Evolutionary conservation across 1,284 basidiomycete species (phyloP), one percentile per base, ranked within the genome.

Genomic region (Waitea zeae): DNA sequence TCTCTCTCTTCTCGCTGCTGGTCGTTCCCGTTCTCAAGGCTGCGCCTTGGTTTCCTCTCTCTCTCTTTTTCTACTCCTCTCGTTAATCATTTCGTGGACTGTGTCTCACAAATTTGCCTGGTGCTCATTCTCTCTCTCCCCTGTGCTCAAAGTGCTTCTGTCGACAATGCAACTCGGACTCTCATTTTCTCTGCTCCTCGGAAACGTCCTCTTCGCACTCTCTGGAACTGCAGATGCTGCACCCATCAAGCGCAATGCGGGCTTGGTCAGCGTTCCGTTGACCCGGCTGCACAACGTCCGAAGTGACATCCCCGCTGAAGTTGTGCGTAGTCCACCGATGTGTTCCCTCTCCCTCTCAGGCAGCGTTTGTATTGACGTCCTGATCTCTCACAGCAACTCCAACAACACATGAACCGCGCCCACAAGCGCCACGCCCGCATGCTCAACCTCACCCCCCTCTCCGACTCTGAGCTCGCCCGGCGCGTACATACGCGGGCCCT

Each of bases 321-420:
- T 82, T 38, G 80, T 81, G 43, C 34, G 75, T 61, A 24, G n/a
- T n/a, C n/a, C n/a, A n/a, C n/a, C n/a, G n/a, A n/a, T n/a, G n/a
- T n/a, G n/a, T n/a, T 34, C 19, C 18, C 22, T 38, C 20, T 41
- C 39, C 19, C 20, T 38, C 17, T 30, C 35, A 5, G 22, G 27
- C 4, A 37, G 30, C 36, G 13, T 20, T 38, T 18, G 5, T 4
- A 24, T 4, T 33, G 13, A 6, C 12, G 7, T 29, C 24, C 17
- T 30, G 12, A 19, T 37, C 3, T 30, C 31, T 34, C 35, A 3
- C 34, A 22, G 34, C 45, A 83, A 80, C 52, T 65, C 31, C 79
- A 82, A 51, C 80, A 77, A 52, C 62, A 76, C 45, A 66, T 78
- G 41, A 83, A 82, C 53, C 68, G 69, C 35, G 61, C 66, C 36